Evolutionary conservation across 2,329 filamentous ascomycete species (phyloP), one percentile per base, ranked within the genome.

Genomic region (Sphaerulina musiva): DNA sequence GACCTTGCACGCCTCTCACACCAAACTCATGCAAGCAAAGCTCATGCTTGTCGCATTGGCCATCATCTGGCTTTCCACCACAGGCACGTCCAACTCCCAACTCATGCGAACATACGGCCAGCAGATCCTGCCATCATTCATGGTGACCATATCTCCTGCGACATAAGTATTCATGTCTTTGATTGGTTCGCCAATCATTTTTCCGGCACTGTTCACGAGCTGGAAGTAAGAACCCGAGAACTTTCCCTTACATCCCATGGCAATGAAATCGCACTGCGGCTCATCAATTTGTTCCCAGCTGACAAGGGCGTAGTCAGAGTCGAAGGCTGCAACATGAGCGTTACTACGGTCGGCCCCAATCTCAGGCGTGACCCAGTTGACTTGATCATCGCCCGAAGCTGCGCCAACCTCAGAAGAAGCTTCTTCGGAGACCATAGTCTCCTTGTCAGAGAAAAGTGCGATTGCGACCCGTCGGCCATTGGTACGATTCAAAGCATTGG

Each of bases 211-310:
- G 62, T 75, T 73, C 26, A 84, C 77, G 49, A 80, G 70, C 69
- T 84, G 81, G 73, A 80, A 84, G 66, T 75, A 78, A 6, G 81
- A 78, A 8, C 81, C 81, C 2, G 78, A 73, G 65, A 80, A 84
- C 4, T 72, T 69, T n/a, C 81, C 81, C 41, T 71, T 69, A 71
- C 81, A 84, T 23, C 80, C 79, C 75, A 84, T 80, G 32, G 80
- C 80, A 38, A 81, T 72, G 55, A 76, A 76, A 51, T 78, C 73
- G 66, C 81, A 84, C 40, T 68, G 66, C 1, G 81, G 80, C 59
- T 74, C 65, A 23, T 75, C 76, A 53, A 83, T 80, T 68, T 83
- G 78, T 68, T 84, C 81, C 80, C 80, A 84, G 11, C 78, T 77
- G 31, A 84, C 72, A 2, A 84, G 70, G 2, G 80, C 80, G 45